These are phyloP conservation scores for Marchantia polymorpha DNA, from an alignment of 225 moss, liverwort and hornwort genomes.

Conservation along the genomic window DNA sequence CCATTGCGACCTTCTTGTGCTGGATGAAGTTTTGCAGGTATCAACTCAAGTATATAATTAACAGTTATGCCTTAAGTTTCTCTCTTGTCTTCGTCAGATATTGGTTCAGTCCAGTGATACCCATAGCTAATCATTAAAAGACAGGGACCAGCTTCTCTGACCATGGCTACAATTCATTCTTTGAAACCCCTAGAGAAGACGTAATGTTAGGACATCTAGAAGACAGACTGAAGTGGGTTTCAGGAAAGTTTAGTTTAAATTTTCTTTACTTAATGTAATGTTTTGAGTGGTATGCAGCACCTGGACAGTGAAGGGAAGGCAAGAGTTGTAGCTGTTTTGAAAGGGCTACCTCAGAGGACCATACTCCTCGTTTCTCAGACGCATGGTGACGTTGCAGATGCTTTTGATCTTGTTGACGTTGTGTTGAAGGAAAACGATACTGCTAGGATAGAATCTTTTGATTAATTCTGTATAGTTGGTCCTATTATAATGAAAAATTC, in stretches of 20 bases:
- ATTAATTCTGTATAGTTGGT: neutral
- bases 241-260: too few relatives aligned
- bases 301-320: constrained; percentile 96
- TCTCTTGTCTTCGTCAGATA: too few relatives aligned
- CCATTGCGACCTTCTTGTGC: constrained; percentile 90
- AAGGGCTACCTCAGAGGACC: constrained; percentile 73
- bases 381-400: constrained; percentile 70
- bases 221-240: too few relatives aligned
- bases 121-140: too few relatives aligned
- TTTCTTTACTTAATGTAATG: too few relatives aligned
- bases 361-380: constrained; percentile 92
- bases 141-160: too few relatives aligned
- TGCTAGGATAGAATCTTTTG: constrained; percentile 42
- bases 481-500: neutral
- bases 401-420: constrained; percentile 85
- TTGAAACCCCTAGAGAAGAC: too few relatives aligned
- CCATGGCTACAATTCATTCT: too few relatives aligned
- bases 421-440: constrained; percentile 83
- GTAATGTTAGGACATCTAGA: too few relatives aligned
- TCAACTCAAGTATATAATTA: too few relatives aligned
- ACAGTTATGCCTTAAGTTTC: too few relatives aligned
- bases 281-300: constrained; percentile 56
- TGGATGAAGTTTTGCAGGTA: constrained; percentile 97
- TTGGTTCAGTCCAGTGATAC: too few relatives aligned
- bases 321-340: constrained; percentile 74